These are phyloP conservation scores for Drechslerella coelobrocha DNA, from an alignment of 2,329 filamentous ascomycete genomes.

Conservation along the genomic window DNA sequence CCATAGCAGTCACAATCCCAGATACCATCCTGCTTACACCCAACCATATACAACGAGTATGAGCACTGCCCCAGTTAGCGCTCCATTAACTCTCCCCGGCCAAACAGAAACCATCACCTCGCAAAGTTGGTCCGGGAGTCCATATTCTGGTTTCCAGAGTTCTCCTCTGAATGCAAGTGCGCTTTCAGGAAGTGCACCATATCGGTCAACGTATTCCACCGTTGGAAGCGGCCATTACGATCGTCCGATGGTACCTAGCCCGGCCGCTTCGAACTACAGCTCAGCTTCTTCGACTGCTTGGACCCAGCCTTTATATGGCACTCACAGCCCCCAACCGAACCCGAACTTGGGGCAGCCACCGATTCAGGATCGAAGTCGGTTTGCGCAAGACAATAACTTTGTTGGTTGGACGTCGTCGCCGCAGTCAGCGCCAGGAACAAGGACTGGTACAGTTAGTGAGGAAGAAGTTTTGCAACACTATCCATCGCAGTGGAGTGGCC, in stretches of 20 bases:
- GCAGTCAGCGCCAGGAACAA: slow-evolving; percentile 21
- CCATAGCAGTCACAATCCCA: slow-evolving; percentile 33
- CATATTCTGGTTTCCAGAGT: slow-evolving; percentile 35
- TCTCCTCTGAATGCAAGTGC: slow-evolving; percentile 40
- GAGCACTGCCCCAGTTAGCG: slow-evolving; percentile 38
- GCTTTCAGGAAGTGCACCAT: slow-evolving; percentile 42
- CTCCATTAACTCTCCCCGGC: slow-evolving; percentile 32
- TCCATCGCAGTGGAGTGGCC: slow-evolving; percentile 35
- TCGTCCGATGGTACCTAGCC: slow-evolving; percentile 45
- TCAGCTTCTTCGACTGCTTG: slow-evolving; percentile 43
- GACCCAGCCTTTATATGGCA: slow-evolving; percentile 43
- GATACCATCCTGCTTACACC: slow-evolving; percentile 35
- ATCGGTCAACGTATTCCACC: slow-evolving; percentile 40
- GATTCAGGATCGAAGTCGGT: slow-evolving; percentile 47
- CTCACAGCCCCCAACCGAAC: slow-evolving; percentile 42
- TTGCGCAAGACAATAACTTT: slow-evolving; percentile 32
- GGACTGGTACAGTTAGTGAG: slow-evolving; percentile 39
- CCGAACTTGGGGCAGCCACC: slow-evolving; percentile 13
- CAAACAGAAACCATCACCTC: slow-evolving; percentile 46
- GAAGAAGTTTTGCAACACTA: slow-evolving; percentile 46
- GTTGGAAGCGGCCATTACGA: slow-evolving; percentile 42
- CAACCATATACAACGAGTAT: slow-evolving; percentile 39
- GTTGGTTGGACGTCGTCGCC: slow-evolving; percentile 46
- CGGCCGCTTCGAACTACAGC: slow-evolving; percentile 45
- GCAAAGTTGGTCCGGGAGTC: slow-evolving; percentile 47